phyloP scores from a whole-genome alignment of 208 protist genomes.

The Trichomonas tenax region DNA sequence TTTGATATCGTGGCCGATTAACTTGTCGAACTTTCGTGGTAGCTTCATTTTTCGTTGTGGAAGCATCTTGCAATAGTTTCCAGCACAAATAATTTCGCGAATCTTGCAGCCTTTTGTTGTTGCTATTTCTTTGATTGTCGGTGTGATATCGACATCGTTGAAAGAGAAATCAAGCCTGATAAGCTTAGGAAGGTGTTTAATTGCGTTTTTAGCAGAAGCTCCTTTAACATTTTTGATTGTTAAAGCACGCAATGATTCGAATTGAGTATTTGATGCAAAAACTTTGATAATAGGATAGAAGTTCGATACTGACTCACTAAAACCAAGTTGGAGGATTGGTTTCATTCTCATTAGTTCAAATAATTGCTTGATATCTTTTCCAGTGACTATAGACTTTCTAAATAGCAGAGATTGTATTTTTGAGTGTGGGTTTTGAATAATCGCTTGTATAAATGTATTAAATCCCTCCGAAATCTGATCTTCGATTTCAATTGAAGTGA shows the following conservation, averaged over 20 bases:
- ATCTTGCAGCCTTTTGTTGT: not conserved
- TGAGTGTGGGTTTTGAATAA: not conserved
- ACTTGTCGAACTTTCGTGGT: not conserved
- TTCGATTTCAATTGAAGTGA: not conserved
- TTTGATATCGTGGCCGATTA: not conserved
- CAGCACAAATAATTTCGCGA: not conserved
- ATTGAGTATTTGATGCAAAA: not conserved
- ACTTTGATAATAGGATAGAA: not conserved
- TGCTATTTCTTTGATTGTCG: not conserved
- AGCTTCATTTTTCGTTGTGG: not conserved
- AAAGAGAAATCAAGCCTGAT: not conserved
- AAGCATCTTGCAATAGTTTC: not conserved
- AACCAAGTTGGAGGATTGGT: not conserved
- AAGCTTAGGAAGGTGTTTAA: not conserved
- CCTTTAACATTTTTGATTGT: not conserved
- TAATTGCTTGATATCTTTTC: not conserved
- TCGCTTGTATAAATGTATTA: not conserved
- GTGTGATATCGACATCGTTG: not conserved
- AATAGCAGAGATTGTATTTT: not conserved
- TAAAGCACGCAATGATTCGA: not conserved
- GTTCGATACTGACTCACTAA: not conserved
- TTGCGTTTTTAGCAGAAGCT: not conserved
- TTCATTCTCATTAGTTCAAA: not conserved
- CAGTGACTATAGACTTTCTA: not conserved
- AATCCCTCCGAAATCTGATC: not conserved